A percentile compares a stretch with the other conserved stretches of the same genome.
These are phyloP conservation scores for Didymella sp. DNA, from an alignment of 2,329 filamentous ascomycete species.

Conservation along the genomic window DNA sequence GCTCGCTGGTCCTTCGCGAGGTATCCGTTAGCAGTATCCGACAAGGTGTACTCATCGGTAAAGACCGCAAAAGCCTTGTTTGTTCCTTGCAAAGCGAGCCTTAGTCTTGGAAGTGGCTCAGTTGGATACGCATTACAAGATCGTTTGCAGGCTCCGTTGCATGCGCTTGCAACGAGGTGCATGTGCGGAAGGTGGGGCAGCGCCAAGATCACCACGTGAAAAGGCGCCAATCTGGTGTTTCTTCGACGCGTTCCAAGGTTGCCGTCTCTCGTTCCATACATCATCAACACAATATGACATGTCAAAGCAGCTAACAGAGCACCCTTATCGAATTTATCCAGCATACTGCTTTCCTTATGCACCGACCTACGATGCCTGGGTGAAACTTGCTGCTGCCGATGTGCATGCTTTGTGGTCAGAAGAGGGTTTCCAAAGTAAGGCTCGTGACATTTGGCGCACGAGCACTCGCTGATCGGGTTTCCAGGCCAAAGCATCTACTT, in stretches of 20 bases:
- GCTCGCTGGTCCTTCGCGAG: background rate
- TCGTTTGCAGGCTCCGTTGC: conserved; percentile 15
- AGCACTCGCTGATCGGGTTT: background rate
- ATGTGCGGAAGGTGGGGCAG: conserved; percentile 12
- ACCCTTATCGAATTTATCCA: conserved; percentile 57
- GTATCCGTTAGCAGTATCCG: background rate
- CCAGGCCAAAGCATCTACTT: conserved; percentile 64
- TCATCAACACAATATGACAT: conserved; percentile 40
- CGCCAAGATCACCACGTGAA: conserved; percentile 5
- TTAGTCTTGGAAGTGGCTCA: conserved; percentile 36
- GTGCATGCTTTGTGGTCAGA: conserved; percentile 60
- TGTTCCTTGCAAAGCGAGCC: conserved; percentile 26
- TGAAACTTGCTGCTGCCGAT: conserved; percentile 64
- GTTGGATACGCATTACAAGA: conserved; percentile 27
- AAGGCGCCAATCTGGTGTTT: conserved; percentile 15
- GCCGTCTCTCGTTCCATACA: conserved; percentile 17
- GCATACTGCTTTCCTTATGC: conserved; percentile 66
- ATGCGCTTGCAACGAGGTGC: conserved; percentile 8
- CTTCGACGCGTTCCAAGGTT: conserved; percentile 31
- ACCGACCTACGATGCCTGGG: conserved; percentile 68
- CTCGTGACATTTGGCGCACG: background rate
- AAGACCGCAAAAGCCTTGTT: conserved; percentile 32
- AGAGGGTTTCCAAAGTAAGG: conserved; percentile 59
- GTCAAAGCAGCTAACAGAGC: conserved; percentile 34
- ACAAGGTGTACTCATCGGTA: background rate